These are phyloP conservation scores for Aspergillus brasiliensis DNA, from an alignment of 2,329 filamentous ascomycete genomes.

Conservation along the genomic window DNA sequence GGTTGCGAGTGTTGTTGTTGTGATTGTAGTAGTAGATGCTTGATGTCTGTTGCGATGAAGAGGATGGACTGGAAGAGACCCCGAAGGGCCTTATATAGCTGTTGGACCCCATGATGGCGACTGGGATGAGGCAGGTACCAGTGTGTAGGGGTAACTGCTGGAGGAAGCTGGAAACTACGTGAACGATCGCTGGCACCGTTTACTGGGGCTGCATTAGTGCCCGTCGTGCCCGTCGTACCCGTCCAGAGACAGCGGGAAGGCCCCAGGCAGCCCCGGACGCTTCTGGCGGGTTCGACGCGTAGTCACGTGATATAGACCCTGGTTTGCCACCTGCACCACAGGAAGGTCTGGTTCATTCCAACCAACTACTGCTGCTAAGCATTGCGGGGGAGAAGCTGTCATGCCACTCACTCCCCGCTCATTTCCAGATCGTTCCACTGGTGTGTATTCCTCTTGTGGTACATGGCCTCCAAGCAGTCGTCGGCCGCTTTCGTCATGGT, in stretches of 20 bases:
- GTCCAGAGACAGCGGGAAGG: not conserved
- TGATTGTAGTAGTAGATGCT: not conserved
- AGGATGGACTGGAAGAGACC: constrained; percentile 10
- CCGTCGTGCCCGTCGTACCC: too few relatives aligned
- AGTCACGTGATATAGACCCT: not conserved
- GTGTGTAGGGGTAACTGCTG: not conserved
- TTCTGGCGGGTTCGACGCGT: not conserved
- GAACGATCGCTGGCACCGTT: not conserved
- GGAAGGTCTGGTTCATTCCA: too few relatives aligned
- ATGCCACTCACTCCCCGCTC: not conserved
- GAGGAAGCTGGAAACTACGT: not conserved
- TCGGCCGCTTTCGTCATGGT: not conserved
- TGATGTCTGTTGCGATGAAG: constrained; percentile 4
- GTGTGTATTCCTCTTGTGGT: not conserved
- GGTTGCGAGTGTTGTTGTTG: not conserved
- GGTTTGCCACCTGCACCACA: not conserved
- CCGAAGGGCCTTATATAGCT: constrained; percentile 23
- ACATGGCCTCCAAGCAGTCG: not conserved
- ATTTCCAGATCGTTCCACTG: not conserved
- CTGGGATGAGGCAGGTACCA: not conserved
- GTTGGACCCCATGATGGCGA: not conserved
- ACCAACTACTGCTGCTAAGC: too few relatives aligned
- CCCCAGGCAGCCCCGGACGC: not conserved
- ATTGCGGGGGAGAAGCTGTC: not conserved
- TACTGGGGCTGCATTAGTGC: not conserved